Base-by-base conservation (phyloP, 2,329 filamentous ascomycete species). In the Decorospora gaudefroyi region DNA sequence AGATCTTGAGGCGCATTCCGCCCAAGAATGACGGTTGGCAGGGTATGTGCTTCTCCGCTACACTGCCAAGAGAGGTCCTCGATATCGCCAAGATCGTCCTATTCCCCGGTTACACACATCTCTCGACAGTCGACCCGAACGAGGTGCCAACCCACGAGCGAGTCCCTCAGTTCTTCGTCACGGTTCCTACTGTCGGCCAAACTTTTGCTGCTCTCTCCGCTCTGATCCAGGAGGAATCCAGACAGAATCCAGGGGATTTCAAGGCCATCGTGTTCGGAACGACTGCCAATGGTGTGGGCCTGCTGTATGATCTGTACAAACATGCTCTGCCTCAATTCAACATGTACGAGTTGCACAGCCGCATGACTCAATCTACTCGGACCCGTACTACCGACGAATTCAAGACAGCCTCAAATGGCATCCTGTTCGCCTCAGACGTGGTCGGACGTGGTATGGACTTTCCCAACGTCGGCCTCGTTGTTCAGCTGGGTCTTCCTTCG, bases 371-470 rank as follows among this genome's bases (percentile, higher is more conserved):
- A 46, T 65, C 60, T 17, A 57, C 61, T 15, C 67, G 74, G 17
- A 76, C 73, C 3, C 61, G 67, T 9, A 75, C 73, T 2, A 76
- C 74, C 1, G 61, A 72, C 22, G 66, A 72, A 26, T 77, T 73
- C 69, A 76, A 73, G 46, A 65, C 74, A 42, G 64, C 74, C 12
- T 59, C 68, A 1, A 67, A 71, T 11, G 78, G 77, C 17, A 74
- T 81, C 38, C 64, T 80, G 52, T 76, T 81, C 41, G 78, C 78
- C 15, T 76, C 75, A 56, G 68, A 71, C 42, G 68, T 71, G 4
- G 73, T 76, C 8, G 75, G 75, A 7, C 71, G 75, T 37, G 75
- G 75, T 18, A 77, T 78, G 74, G 75, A 78, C 51, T 77, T 78
- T 57, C 75, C 75, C 13, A 75, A 76, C 42, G 74, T 77, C 45